Conservation (phyloP, 2,329 filamentous ascomycete genomes). For the Penicillium sp. region DNA sequence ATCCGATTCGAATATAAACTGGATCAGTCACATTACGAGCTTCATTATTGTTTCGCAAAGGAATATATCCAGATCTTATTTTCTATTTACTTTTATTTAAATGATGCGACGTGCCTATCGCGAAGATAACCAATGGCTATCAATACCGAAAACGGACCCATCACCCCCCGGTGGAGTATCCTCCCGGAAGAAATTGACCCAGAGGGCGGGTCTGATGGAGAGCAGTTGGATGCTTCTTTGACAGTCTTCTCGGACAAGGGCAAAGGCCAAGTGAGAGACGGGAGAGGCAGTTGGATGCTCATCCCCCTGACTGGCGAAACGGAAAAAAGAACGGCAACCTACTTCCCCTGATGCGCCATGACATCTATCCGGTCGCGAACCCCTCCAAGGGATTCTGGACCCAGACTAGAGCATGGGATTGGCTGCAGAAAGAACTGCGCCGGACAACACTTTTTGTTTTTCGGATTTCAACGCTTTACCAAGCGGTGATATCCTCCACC, state of each 20-base stretch:
- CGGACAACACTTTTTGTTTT: slow-evolving; percentile 9
- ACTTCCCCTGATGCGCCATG: slow-evolving; percentile 25
- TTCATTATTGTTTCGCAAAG: neutral
- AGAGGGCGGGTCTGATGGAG: slow-evolving; percentile 31
- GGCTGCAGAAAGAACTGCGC: slow-evolving; percentile 25
- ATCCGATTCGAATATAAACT: neutral
- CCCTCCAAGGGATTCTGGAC: slow-evolving; percentile 1
- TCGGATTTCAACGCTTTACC: slow-evolving; percentile 47
- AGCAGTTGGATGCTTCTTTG: slow-evolving; percentile 40
- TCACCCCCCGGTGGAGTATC: slow-evolving; percentile 15
- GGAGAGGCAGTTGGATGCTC: slow-evolving; percentile 37
- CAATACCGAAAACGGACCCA: slow-evolving; percentile 17
- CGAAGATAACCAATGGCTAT: slow-evolving; percentile 6
- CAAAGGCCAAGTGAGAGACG: slow-evolving; percentile 21
- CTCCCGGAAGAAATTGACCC: slow-evolving; percentile 13
- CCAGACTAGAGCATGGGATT: slow-evolving; percentile 15
- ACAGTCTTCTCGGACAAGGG: slow-evolving; percentile 28
- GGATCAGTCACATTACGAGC: neutral
- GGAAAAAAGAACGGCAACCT: slow-evolving; percentile 30
- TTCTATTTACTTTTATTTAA: slow-evolving; percentile 1
- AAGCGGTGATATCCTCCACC: slow-evolving; percentile 90
- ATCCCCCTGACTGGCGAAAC: slow-evolving; percentile 34
- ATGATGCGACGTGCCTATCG: slow-evolving; percentile 7
- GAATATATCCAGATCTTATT: neutral
- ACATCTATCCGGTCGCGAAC: slow-evolving; percentile 7